Conservation (phyloP, 2,329 filamentous ascomycete genomes). For the Hymenoscyphus repandus region DNA sequence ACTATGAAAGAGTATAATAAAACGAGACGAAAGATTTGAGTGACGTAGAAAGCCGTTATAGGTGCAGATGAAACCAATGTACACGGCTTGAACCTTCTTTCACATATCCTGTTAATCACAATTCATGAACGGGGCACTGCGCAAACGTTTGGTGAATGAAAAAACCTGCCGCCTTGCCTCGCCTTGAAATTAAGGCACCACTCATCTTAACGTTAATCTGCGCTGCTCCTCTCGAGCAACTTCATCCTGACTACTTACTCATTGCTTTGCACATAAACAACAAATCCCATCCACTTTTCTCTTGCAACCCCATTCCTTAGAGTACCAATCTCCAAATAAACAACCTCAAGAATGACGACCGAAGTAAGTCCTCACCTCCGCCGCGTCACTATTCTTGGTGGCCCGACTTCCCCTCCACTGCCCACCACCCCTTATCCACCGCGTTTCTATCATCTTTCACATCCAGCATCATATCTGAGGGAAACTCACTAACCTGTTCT, state of each 20-base stretch:
- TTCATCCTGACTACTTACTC: neutral
- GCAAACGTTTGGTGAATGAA: too few species aligned
- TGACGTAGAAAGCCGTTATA: too few species aligned
- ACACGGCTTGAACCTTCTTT: too few species aligned
- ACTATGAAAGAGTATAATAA: too few species aligned
- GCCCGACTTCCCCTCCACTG: conserved; percentile 21
- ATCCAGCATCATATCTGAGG: conserved; percentile 6
- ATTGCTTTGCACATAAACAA: conserved; percentile 10
- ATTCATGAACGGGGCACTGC: too few species aligned
- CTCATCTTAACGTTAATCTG: too few species aligned
- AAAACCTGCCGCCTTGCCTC: too few species aligned
- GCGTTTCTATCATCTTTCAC: conserved; percentile 15
- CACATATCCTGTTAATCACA: too few species aligned
- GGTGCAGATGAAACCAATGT: too few species aligned
- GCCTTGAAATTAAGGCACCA: too few species aligned
- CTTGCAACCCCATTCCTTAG: conserved; percentile 4
- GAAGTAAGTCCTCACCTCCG: conserved; percentile 30
- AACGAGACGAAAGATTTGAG: too few species aligned
- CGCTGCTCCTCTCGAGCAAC: too few species aligned
- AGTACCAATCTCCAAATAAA: conserved; percentile 7
- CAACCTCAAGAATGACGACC: conserved; percentile 28
- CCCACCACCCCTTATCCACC: conserved; percentile 22
- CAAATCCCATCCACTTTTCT: conserved; percentile 4
- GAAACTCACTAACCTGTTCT: conserved; percentile 20
- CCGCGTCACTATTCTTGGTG: conserved; percentile 10